Percentiles rank a stretch among this genome's conserved stretches.
Conservation (phyloP, 2,329 filamentous ascomycete genomes). For the Pyrenochaeta sp. region DNA sequence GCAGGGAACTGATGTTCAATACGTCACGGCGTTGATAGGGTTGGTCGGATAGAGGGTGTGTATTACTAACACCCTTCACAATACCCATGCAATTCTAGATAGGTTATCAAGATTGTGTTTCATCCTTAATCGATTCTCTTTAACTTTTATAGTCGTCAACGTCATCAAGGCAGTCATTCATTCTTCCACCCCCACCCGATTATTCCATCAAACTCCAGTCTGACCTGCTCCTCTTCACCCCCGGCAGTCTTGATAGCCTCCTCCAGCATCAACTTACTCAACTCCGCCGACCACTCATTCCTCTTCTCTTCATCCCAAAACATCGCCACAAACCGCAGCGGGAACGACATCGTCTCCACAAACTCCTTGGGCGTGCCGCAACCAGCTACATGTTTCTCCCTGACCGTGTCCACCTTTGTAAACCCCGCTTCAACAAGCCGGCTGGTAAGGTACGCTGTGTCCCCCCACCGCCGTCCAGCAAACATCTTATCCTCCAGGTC, state of each 20-base stretch:
- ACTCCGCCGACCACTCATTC: slow-evolving; percentile 10
- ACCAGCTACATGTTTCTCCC: slow-evolving; percentile 7
- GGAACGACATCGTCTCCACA: slow-evolving; percentile 25
- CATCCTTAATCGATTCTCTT: too few relatives aligned
- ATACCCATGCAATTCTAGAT: too few relatives aligned
- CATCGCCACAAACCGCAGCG: slow-evolving; percentile 20
- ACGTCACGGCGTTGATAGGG: too few relatives aligned
- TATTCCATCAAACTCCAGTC: slow-evolving; percentile 22
- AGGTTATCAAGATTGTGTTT: too few relatives aligned
- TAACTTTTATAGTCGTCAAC: too few relatives aligned
- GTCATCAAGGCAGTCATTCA: neutral
- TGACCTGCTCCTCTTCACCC: slow-evolving; percentile 17
- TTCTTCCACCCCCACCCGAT: slow-evolving; percentile 25
- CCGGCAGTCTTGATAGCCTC: slow-evolving; percentile 14
- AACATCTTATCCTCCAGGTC: slow-evolving; percentile 17
- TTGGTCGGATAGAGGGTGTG: too few relatives aligned
- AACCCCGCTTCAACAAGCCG: slow-evolving; percentile 27
- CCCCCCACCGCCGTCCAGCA: slow-evolving; percentile 17
- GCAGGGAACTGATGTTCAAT: too few relatives aligned
- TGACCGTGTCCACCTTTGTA: slow-evolving; percentile 13
- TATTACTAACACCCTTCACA: too few relatives aligned
- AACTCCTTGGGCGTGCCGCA: slow-evolving; percentile 25
- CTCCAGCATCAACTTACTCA: slow-evolving; percentile 17
- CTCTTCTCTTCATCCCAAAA: slow-evolving; percentile 27
- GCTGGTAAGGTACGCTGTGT: slow-evolving; percentile 11